phyloP scores from a whole-genome alignment of 108 stramenopile genomes.

The Skeletonema tropicum region DNA sequence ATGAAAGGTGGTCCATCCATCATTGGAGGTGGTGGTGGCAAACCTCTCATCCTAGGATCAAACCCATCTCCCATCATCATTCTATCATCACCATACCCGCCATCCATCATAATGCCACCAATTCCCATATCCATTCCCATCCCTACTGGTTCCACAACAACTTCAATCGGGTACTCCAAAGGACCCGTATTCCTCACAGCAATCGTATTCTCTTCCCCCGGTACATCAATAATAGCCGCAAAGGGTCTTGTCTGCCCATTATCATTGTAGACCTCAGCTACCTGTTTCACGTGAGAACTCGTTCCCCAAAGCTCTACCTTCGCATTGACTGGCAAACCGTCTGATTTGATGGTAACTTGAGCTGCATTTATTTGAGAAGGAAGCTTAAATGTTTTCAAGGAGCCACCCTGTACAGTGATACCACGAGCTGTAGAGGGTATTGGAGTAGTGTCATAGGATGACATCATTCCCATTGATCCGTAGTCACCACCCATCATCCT shows the following conservation, averaged over 20 bases:
- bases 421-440: constrained; percentile 3
- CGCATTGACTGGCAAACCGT: neutral
- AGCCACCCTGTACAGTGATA: neutral
- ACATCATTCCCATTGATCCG: neutral
- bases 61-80: constrained; percentile 2
- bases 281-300: neutral
- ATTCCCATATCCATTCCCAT: neutral
- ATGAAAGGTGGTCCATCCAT: neutral
- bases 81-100: neutral
- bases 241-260: constrained; percentile 7
- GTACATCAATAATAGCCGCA: constrained; percentile 7
- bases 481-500: neutral
- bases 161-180: constrained; percentile 33
- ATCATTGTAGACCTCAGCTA: constrained; percentile 1
- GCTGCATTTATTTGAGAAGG: neutral
- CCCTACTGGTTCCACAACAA: neutral
- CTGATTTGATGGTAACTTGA: neutral
- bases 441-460: neutral
- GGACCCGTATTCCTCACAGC: constrained; percentile 28
- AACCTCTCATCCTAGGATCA: neutral
- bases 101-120: neutral
- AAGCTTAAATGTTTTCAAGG: neutral
- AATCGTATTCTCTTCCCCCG: constrained; percentile 8
- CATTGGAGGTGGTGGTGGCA: neutral
- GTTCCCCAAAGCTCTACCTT: neutral